Base-by-base conservation (phyloP, 129 eudicot genomes). In the Flaveria robusta region DNA sequence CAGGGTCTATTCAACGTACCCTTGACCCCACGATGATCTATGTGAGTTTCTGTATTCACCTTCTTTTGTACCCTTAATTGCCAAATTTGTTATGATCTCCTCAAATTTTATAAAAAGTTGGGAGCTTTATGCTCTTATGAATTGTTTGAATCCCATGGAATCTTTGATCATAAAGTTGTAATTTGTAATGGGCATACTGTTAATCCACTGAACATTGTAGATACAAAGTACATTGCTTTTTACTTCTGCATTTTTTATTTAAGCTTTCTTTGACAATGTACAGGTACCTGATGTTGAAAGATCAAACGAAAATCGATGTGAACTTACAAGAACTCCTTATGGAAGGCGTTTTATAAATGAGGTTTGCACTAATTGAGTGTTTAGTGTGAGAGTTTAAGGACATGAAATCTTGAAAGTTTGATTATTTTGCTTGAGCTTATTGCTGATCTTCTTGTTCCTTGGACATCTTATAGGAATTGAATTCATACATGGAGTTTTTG, bases 211-310 rank as follows among this genome's bases (percentile, higher is more conserved):
- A 18, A 54, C 62, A 37, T 37, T 18, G 50, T 64, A 62, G 54
- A 75, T 14, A 50, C 55, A 50, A 8, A 14, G 19, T 18, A 19
- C 20, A 19, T 13, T 37, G 19, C 8, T 34, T 34, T 34, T 5
- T 34, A 34, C 7, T 34, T 6, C 39, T 34, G 0, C 39, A 34
- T 34, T 5, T 34, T 39, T 66, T 50, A 43, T 58, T 58, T 58
- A 77, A 67, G 68, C 70, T 55, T 70, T 12, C 43, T 67, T 31
- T 59, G 56, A 42, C 54, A 75, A 56, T 74, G 26, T 71, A 72
- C 80, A 95, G 99, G 97, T 95, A 63, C 97, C 99, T 79, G 99
- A 95, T 79, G 77, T 85, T 66, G 95, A 95, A 91, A 92, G 92
- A 74, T 91, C 88, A 24, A 86, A 81, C 8, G 81, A 89, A 73